A percentile compares a stretch with the other conserved stretches of the same genome.
phyloP scores from a whole-genome alignment of 2,329 filamentous ascomycete species.

The Fusarium oxysporum region DNA sequence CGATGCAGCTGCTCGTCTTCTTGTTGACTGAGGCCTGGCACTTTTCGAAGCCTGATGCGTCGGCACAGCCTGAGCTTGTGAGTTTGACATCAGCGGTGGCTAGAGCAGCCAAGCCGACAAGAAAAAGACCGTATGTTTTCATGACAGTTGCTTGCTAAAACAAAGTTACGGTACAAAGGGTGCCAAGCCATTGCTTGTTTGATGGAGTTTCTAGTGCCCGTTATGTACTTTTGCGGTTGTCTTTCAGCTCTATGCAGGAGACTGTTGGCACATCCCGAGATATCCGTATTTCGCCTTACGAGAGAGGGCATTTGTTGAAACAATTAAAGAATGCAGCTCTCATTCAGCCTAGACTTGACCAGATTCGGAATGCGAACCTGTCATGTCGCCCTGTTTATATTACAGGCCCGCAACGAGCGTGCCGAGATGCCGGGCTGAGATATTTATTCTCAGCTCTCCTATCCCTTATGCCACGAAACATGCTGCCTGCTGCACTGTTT shows the following conservation, averaged over 20 bases:
- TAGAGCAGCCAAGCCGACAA: background rate
- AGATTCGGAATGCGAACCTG: background rate
- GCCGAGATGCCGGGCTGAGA: background rate
- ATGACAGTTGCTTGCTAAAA: background rate
- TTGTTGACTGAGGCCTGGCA: background rate
- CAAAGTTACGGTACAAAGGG: no score
- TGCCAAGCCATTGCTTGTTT: background rate
- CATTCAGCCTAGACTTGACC: background rate
- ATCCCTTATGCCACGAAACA: fast-evolving
- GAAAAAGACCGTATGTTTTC: background rate
- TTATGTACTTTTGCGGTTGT: background rate
- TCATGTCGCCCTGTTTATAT: background rate
- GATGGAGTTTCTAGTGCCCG: background rate
- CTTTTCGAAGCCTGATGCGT: background rate
- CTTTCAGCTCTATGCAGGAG: background rate
- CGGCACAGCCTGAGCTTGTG: background rate
- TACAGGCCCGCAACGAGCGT: background rate
- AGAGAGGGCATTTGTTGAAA: no score
- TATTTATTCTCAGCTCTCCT: background rate
- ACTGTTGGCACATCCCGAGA: background rate
- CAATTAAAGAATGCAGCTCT: background rate
- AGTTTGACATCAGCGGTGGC: background rate
- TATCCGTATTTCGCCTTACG: background rate
- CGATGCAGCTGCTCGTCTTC: background rate
- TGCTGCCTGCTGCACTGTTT: no score